Conservation (phyloP, 192 early-diverging fungal species). For the Linnemannia elongata region DNA sequence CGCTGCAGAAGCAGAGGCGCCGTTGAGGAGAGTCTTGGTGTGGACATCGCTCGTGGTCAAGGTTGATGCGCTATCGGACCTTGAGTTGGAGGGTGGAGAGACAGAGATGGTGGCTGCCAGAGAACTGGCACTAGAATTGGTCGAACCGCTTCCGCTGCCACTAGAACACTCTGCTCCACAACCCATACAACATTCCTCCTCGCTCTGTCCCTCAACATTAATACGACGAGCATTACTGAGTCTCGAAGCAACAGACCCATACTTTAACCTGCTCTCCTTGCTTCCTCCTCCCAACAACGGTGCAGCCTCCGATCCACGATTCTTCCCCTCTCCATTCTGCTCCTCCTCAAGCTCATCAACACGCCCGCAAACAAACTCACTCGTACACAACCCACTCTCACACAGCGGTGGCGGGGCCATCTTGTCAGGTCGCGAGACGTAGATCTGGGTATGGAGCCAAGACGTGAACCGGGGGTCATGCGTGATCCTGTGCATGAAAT, state of each 20-base stretch:
- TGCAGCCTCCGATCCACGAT: constrained; percentile 7
- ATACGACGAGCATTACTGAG: not conserved
- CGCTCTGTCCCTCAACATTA: not conserved
- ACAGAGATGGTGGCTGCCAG: not conserved
- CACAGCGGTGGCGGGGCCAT: constrained; percentile 7
- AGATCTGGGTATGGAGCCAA: constrained; percentile 32
- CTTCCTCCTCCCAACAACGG: not conserved
- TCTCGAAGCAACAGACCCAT: not conserved
- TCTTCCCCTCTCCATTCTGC: no score
- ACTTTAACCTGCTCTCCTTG: not conserved
- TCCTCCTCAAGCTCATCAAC: not conserved
- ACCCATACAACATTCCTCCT: constrained; percentile 20
- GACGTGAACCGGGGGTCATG: constrained; percentile 43
- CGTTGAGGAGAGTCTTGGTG: not conserved
- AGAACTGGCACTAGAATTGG: constrained; percentile 11
- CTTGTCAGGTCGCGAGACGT: constrained; percentile 48
- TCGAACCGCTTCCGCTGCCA: not conserved
- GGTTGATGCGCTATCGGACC: not conserved
- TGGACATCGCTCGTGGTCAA: not conserved
- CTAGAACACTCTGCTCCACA: not conserved
- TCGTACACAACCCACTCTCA: constrained; percentile 37
- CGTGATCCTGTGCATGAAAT: constrained; percentile 46
- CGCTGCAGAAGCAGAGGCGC: not conserved
- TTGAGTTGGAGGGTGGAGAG: not conserved
- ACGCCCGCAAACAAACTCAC: constrained; percentile 41